These are phyloP conservation scores for Acrodontium crateriforme DNA, from an alignment of 2,329 filamentous ascomycete genomes.

Conservation along the genomic window DNA sequence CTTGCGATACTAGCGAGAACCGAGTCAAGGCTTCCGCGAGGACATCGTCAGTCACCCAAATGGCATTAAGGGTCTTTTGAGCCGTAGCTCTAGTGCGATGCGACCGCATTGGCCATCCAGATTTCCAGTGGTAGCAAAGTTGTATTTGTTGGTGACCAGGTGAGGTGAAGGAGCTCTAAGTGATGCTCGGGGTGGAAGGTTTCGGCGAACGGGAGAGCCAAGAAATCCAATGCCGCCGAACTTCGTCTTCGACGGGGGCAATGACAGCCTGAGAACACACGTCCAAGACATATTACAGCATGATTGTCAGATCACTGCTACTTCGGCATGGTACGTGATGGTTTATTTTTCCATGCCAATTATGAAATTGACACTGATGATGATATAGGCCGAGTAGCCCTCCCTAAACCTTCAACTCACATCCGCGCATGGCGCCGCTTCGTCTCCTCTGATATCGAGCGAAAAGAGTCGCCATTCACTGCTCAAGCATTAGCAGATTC, in stretches of 20 bases:
- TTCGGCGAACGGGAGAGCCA: not conserved
- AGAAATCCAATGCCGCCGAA: not conserved
- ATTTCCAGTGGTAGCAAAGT: too few relatives aligned
- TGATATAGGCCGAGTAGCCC: conserved; percentile 24
- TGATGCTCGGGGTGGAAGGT: not conserved
- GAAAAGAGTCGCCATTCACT: conserved; percentile 4
- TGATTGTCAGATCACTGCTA: conserved; percentile 31
- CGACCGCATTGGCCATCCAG: conserved; percentile 3
- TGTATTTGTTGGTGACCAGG: not conserved
- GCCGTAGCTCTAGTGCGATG: conserved; percentile 9
- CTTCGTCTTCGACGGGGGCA: conserved; percentile 1
- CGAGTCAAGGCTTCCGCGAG: conserved; percentile 38
- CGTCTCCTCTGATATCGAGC: conserved; percentile 24
- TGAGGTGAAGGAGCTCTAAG: not conserved
- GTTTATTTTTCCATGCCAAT: not conserved
- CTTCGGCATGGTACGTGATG: conserved; percentile 24
- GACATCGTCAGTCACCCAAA: conserved; percentile 48
- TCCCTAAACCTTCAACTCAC: conserved; percentile 22
- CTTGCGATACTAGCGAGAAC: conserved; percentile 30
- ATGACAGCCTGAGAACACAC: conserved; percentile 4
- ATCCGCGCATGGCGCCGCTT: conserved; percentile 21
- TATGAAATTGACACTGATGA: conserved; percentile 3
- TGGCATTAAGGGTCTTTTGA: conserved; percentile 23
- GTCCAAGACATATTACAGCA: conserved; percentile 12
- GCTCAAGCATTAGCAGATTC: conserved; percentile 10